phyloP scores from a whole-genome alignment of 257 asterid species.

The Przewalskia tangutica region DNA sequence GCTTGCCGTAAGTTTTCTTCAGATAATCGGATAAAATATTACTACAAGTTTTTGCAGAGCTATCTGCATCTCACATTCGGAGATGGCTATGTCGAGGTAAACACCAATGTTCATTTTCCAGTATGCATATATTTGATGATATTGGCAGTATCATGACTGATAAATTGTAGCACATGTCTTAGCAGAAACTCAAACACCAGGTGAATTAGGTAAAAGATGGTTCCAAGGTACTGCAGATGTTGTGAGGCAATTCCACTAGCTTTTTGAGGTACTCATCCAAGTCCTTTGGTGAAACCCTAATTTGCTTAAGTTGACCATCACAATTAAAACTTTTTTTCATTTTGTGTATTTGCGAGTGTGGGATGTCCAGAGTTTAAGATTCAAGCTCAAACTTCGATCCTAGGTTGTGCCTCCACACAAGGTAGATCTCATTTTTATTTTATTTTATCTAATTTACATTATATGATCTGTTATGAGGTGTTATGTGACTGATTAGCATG shows the following conservation, averaged over 20 bases:
- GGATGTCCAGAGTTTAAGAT: too few relatives aligned
- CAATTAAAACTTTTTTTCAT: too few relatives aligned
- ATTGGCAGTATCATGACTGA: not conserved
- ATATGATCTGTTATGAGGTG: too few relatives aligned
- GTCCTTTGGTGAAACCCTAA: too few relatives aligned
- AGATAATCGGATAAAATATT: not conserved
- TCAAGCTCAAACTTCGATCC: too few relatives aligned
- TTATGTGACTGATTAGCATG: too few relatives aligned
- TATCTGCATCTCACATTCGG: slow-evolving; percentile 40
- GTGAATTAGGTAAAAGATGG: slow-evolving; percentile 84
- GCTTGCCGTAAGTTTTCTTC: slow-evolving; percentile 65
- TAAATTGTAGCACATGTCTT: slow-evolving; percentile 42
- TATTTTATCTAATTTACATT: too few relatives aligned
- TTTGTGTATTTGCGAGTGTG: too few relatives aligned
- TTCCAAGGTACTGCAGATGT: slow-evolving; percentile 99
- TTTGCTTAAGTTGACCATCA: too few relatives aligned
- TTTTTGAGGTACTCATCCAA: slow-evolving; percentile 71
- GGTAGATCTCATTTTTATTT: too few relatives aligned
- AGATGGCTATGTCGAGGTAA: slow-evolving; percentile 90
- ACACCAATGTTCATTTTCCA: not conserved
- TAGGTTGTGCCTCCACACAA: too few relatives aligned
- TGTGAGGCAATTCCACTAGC: slow-evolving; percentile 94
- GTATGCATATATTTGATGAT: not conserved
- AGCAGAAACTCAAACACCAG: slow-evolving; percentile 98
- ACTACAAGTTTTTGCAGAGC: not conserved